Base-by-base conservation (phyloP, 345 rosid species). In the Lepidium aucheri region DNA sequence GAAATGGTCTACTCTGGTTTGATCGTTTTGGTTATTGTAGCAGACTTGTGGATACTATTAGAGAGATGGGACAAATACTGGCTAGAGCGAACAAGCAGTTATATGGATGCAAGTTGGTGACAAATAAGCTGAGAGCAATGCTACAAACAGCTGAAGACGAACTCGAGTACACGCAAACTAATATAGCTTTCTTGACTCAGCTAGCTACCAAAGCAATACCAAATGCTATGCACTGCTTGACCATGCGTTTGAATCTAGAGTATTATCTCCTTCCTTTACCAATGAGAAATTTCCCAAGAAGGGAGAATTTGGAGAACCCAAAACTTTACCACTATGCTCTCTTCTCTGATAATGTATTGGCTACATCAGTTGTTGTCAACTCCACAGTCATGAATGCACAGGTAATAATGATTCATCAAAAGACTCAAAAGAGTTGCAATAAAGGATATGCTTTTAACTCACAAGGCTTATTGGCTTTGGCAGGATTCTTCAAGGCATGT, bases 121-220 rank as follows among this genome's bases (percentile, higher is more conserved):
- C 93, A 5, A 91, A 88, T 75, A 88, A 79, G 81, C 89, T 90
- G 41, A 88, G 99, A 76, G 97, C 97, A 33, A 90, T 94, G 95
- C 84, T 90, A 76, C 92, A 85, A 76, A 72, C 80, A 53, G 90
- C 87, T 49, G 96, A 94, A 73, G 97, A 88, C 63, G 87, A 88
- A 78, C 89, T 90, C 36, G 78, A 86, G 77, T 77, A 84, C 74
- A 82, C 86, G 60, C 83, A 88, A 78, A 88, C 87, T 73, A 86
- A 88, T 80, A 80, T 80, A 78, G 82, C 88, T 8, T 94, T 94
- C 79, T 79, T 88, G 67, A 85, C 84, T 75, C 99, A 90, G 82
- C 69, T 94, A 35, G 99, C 89, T 33, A 87, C 93, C 47, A 94
- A 94, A 74, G 80, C 95, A 15, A 52, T 94, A 75, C 92, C 99